phyloP scores from a whole-genome alignment of 176 grass and related monocot genomes.

The Cenchrus fungigraminus region DNA sequence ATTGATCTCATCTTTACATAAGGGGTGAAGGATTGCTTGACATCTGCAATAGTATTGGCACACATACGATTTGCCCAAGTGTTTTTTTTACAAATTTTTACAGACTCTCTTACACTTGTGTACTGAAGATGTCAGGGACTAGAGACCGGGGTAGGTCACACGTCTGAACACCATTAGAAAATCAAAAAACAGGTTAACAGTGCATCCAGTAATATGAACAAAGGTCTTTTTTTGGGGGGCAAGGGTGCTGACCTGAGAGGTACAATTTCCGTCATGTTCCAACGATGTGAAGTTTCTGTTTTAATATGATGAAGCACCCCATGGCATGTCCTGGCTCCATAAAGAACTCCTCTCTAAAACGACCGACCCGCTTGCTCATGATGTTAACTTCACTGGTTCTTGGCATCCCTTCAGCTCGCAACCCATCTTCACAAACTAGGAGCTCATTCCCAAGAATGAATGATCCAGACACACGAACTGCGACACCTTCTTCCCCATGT shows the following conservation, averaged over 20 bases:
- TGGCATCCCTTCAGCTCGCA: constrained; percentile 68
- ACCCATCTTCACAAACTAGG: constrained; percentile 63
- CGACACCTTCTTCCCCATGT: constrained; percentile 55
- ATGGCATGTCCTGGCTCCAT: constrained; percentile 59
- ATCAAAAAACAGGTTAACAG: neutral
- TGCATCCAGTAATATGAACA: neutral
- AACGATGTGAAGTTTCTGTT: constrained; percentile 59
- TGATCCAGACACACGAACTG: constrained; percentile 63
- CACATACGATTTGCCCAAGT: neutral
- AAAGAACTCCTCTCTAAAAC: constrained; percentile 70
- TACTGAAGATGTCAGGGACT: neutral
- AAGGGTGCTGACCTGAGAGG: constrained; percentile 5
- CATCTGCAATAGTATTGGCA: neutral
- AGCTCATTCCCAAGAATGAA: constrained; percentile 65
- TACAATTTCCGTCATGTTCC: constrained; percentile 20
- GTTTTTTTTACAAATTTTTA: neutral
- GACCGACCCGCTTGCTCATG: constrained; percentile 46
- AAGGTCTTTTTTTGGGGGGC: neutral
- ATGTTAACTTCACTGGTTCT: constrained; percentile 55
- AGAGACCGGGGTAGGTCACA: neutral
- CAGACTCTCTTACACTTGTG: neutral
- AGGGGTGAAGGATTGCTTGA: neutral
- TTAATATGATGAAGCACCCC: constrained; percentile 60
- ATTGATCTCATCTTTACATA: neutral
- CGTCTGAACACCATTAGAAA: neutral